Evolutionary conservation across 495 filamentous ascomycete genomes (phyloP).

Genomic region (Podospora pseudoanserina): DNA sequence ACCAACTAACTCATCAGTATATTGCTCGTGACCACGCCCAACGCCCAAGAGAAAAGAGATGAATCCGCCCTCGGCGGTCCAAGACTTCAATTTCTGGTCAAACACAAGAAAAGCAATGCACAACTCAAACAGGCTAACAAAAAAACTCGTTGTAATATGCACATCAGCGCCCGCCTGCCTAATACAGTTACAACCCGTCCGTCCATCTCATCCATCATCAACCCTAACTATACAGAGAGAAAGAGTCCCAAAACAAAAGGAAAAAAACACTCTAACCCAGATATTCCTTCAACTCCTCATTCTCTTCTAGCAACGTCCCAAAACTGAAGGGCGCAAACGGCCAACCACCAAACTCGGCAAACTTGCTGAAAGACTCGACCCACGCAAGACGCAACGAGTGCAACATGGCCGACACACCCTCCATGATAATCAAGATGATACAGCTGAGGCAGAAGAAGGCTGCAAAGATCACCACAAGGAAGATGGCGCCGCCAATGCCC

Average conservation of each 20-base stretch:
- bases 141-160: background rate
- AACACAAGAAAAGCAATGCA: background rate
- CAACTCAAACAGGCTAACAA: background rate
- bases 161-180: background rate
- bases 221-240: background rate
- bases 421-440: slow-evolving; percentile 62
- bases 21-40: background rate
- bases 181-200: background rate
- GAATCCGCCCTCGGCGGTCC: background rate
- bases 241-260: background rate
- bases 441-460: slow-evolving; percentile 85
- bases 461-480: slow-evolving; percentile 74
- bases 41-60: background rate
- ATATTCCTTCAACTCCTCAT: slow-evolving; percentile 52
- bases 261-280: slow-evolving; percentile 30
- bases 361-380: slow-evolving; percentile 99
- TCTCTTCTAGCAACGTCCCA: slow-evolving; percentile 80
- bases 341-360: slow-evolving; percentile 93
- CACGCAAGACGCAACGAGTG: slow-evolving; percentile 94
- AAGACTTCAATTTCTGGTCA: background rate
- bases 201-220: background rate
- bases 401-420: slow-evolving; percentile 50
- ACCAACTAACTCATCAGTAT: background rate
- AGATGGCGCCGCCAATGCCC: slow-evolving; percentile 68
- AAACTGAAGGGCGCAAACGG: slow-evolving; percentile 93